These are phyloP conservation scores for Naganishia cerealis DNA, from an alignment of 1,284 basidiomycete genomes.

Conservation along the genomic window DNA sequence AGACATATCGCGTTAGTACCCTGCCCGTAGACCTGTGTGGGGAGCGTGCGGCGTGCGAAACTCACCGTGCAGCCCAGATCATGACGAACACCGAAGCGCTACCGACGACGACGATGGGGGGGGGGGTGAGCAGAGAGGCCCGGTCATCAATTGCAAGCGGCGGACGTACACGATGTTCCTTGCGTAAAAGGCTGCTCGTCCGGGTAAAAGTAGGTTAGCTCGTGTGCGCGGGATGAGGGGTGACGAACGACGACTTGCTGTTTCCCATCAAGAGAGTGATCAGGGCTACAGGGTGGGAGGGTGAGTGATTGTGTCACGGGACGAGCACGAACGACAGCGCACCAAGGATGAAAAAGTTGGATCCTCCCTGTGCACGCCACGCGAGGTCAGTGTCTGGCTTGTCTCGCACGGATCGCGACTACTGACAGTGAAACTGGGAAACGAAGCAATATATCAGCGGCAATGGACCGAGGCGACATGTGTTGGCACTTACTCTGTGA, in stretches of 20 bases:
- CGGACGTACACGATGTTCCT: slow-evolving; percentile 57
- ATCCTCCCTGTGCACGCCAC: slow-evolving; percentile 54
- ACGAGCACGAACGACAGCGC: no score
- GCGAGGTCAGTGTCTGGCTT: slow-evolving; percentile 1
- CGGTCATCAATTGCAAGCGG: no score
- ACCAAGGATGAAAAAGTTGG: slow-evolving; percentile 68
- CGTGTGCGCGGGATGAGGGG: no score
- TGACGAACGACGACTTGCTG: slow-evolving; percentile 35
- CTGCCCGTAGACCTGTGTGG: background rate
- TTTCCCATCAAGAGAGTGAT: slow-evolving; percentile 50
- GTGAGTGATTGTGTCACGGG: no score
- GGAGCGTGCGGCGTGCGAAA: background rate
- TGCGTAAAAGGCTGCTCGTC: slow-evolving; percentile 63
- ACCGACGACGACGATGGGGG: no score
- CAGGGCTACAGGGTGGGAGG: slow-evolving; percentile 40
- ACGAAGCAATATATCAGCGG: no score
- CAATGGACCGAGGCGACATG: background rate
- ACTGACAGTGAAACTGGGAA: slow-evolving; percentile 40
- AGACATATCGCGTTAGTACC: background rate
- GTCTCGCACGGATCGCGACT: no score
- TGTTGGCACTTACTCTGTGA: slow-evolving; percentile 57
- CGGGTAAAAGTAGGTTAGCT: background rate
- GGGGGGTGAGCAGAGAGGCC: no score
- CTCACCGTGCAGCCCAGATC: slow-evolving; percentile 63
- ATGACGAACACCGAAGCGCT: slow-evolving; percentile 56